A percentile compares a stretch with the other conserved stretches of the same genome.
These are phyloP conservation scores for Vitellaria paradoxa DNA, from an alignment of 179 eudicot genomes.

Conservation along the genomic window DNA sequence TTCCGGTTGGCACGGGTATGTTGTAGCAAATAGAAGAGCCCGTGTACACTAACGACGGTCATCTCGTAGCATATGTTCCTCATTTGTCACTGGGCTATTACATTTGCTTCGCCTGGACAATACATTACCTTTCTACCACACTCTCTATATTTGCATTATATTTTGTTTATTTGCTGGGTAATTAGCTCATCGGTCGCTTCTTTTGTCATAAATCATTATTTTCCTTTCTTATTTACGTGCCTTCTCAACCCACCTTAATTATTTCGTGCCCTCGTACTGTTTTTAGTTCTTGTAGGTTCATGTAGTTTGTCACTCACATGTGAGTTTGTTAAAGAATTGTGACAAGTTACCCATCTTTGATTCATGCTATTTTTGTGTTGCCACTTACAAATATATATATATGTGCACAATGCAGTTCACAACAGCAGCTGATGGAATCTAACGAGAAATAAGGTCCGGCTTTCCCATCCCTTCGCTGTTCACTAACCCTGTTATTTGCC, in stretches of 20 bases:
- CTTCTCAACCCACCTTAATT: slow-evolving; percentile 2
- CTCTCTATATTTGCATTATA: background rate
- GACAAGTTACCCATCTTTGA: background rate
- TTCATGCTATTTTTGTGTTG: background rate
- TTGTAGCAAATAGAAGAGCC: too few species aligned
- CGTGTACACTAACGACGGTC: too few species aligned
- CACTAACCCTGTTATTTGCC: slow-evolving; percentile 4
- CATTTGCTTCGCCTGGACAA: background rate
- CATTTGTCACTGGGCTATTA: background rate
- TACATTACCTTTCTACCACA: background rate
- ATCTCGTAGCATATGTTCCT: too few species aligned
- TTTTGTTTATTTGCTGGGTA: background rate
- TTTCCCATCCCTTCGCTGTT: background rate
- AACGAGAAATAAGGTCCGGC: slow-evolving; percentile 18
- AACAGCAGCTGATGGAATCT: slow-evolving; percentile 27
- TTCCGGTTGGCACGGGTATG: too few species aligned
- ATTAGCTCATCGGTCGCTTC: background rate
- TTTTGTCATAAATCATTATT: background rate
- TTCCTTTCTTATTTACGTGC: background rate
- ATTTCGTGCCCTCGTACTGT: background rate
- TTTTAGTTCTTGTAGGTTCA: background rate
- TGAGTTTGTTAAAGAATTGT: background rate
- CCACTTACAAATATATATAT: background rate
- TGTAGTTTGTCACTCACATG: background rate
- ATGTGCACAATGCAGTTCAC: slow-evolving; percentile 24